Evolutionary conservation across 305 asterid species (phyloP).

Genomic region (Fraxinus sp.): DNA sequence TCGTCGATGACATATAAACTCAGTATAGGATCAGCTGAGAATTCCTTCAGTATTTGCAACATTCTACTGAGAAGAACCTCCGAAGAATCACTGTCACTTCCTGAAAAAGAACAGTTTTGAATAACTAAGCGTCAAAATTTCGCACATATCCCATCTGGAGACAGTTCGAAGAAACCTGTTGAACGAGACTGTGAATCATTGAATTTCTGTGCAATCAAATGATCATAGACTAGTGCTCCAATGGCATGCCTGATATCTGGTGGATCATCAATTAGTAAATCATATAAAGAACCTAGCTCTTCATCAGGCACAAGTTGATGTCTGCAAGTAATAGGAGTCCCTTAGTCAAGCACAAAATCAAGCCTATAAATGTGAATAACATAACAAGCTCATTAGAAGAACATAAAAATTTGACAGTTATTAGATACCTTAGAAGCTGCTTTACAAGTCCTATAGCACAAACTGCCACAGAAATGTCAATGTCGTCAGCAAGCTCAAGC

Average conservation of each 20-base stretch:
- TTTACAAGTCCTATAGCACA: slow-evolving; percentile 98
- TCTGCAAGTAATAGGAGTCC: slow-evolving; percentile 46
- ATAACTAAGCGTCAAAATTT: not conserved
- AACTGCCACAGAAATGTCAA: slow-evolving; percentile 93
- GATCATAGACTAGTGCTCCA: slow-evolving; percentile 91
- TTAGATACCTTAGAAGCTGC: slow-evolving; percentile 74
- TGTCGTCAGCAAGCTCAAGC: slow-evolving; percentile 98
- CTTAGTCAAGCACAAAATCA: slow-evolving; percentile 26
- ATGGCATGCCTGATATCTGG: slow-evolving; percentile 93
- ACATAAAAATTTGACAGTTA: not conserved
- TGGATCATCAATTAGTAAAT: slow-evolving; percentile 88
- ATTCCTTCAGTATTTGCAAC: slow-evolving; percentile 85
- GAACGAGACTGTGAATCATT: slow-evolving; percentile 70
- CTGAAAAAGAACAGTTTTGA: slow-evolving; percentile 37
- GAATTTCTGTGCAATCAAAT: slow-evolving; percentile 92
- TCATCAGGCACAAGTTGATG: slow-evolving; percentile 98
- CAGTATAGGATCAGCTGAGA: slow-evolving; percentile 81
- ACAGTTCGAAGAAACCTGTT: slow-evolving; percentile 52
- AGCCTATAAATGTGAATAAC: slow-evolving; percentile 6
- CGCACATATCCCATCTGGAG: slow-evolving; percentile 16
- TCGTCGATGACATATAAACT: slow-evolving; percentile 91
- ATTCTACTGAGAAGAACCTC: slow-evolving; percentile 82
- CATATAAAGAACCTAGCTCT: slow-evolving; percentile 91
- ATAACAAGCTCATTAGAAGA: slow-evolving; percentile 21
- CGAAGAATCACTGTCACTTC: slow-evolving; percentile 61